Conservation (phyloP, 78 protist species). For the Mantamonas sphyraenae region DNA sequence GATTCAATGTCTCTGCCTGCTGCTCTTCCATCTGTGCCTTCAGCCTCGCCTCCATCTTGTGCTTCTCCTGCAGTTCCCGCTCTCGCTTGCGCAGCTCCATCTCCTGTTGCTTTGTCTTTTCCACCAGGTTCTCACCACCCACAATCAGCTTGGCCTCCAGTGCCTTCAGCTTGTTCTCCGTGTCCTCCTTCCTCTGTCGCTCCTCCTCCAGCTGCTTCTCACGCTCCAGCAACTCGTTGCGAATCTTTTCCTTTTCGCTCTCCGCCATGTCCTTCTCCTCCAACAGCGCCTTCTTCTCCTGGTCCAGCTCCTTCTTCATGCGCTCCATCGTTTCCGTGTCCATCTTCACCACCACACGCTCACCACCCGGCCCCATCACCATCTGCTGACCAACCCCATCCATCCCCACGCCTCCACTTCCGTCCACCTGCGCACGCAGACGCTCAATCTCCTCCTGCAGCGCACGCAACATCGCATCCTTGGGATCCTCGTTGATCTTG, state of each 20-base stretch:
- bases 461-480: conserved; percentile 72
- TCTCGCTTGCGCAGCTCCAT: neutral
- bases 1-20: neutral
- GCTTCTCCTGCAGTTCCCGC: neutral
- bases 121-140: conserved; percentile 21
- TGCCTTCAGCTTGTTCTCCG: conserved; percentile 11
- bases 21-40: conserved; percentile 19
- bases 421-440: neutral
- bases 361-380: neutral
- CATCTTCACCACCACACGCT: neutral
- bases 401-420: neutral
- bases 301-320: neutral
- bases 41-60: neutral
- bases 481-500: conserved; percentile 76
- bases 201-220: conserved; percentile 4
- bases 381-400: neutral
- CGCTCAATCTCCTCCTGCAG: conserved; percentile 51
- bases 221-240: neutral
- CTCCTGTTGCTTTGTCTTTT: conserved; percentile 8
- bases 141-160: conserved; percentile 17
- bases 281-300: conserved; percentile 1
- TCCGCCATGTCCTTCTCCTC: neutral
- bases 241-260: neutral
- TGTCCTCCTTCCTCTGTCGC: conserved; percentile 5
- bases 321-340: neutral